Base-by-base conservation (phyloP, 1,284 basidiomycete species). In the Baeospora myosura region DNA sequence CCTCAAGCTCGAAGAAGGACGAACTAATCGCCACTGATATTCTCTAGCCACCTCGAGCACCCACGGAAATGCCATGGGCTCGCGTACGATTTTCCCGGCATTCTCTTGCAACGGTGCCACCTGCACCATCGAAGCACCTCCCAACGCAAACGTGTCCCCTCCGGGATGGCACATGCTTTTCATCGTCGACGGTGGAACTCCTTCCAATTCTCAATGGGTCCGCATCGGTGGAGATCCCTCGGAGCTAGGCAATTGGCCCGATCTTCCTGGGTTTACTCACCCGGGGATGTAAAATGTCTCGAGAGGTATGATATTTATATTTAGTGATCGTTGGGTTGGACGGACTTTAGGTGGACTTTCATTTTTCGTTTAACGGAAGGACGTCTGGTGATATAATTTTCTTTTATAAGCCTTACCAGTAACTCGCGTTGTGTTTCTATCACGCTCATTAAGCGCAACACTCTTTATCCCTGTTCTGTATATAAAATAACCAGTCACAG, bases 161-260 rank as follows among this genome's bases (percentile, higher is more conserved):
- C 82, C 85, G 1, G 82, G 81, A n/a, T 87, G 83, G 84, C 71
- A 75, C 48, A 76, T 79, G 53, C 55, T 86, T 11, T 86, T 82
- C 57, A 64, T 87, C 34, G 64, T 87, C 23, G 83, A 86, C 43
- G 83, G 82, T 0, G 76, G 81, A 11, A 87, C 81, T 2, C 83
- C 83, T 4, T 85, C 82, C 14, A 69, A 76, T 50, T 78, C 79
- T 12, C 59, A 68, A 10, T 87, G 81, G 78, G 73, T 87, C 12
- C 75, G 83, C 14, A 82, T 87, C 46, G 83, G 82, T 18, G 83
- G 82, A 1, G 82, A 86, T 57, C 84, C 83, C 0, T 70, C 65
- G 0, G 14, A 64, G 36, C 58, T 86, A 5, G 83, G 83, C 0
- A 74, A 80, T 48, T 86, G 82, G 84, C 82, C 82, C 0, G 39